Percentiles rank a stretch among this genome's conserved stretches.
phyloP scores from a whole-genome alignment of 441 rosid genomes.

The Brassica hybrid region DNA sequence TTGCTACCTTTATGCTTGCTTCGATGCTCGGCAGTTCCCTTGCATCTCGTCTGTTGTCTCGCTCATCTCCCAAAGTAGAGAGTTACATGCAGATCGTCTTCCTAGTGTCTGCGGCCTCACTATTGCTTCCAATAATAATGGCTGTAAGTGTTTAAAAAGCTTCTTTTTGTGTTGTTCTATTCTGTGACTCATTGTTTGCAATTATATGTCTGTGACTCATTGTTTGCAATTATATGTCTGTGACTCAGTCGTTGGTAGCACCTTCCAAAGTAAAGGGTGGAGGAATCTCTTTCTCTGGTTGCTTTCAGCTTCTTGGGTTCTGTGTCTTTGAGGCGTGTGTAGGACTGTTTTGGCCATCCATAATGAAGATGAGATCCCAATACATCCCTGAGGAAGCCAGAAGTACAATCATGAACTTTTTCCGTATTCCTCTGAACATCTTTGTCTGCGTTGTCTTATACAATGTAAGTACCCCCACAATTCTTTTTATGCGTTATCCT shows the following conservation, averaged over 20 bases:
- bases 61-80: conserved; percentile 78
- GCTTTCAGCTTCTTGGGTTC: conserved; percentile 87
- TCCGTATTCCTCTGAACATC: conserved; percentile 93
- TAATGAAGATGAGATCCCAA: conserved; percentile 99
- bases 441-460: conserved; percentile 92
- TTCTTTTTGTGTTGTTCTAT: too few species aligned
- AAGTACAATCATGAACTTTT: conserved; percentile 98
- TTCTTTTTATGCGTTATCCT: too few species aligned
- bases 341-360: conserved; percentile 98
- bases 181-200: too few species aligned
- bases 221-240: conserved; percentile 29
- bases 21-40: conserved; percentile 98
- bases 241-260: conserved; percentile 62
- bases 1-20: conserved; percentile 98
- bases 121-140: conserved; percentile 85
- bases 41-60: conserved; percentile 92
- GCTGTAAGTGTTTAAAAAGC: too few species aligned
- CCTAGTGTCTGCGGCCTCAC: conserved; percentile 73
- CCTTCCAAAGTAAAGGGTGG: conserved; percentile 80
- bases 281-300: conserved; percentile 82
- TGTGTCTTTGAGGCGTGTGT: conserved; percentile 96
- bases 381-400: conserved; percentile 99
- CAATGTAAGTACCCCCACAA: conserved; percentile 55
- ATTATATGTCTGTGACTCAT: conserved; percentile 14
- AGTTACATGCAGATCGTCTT: conserved; percentile 98